phyloP scores from a whole-genome alignment of 2,329 filamentous ascomycete genomes.

The Dryadomyces quercus-mongolicae region DNA sequence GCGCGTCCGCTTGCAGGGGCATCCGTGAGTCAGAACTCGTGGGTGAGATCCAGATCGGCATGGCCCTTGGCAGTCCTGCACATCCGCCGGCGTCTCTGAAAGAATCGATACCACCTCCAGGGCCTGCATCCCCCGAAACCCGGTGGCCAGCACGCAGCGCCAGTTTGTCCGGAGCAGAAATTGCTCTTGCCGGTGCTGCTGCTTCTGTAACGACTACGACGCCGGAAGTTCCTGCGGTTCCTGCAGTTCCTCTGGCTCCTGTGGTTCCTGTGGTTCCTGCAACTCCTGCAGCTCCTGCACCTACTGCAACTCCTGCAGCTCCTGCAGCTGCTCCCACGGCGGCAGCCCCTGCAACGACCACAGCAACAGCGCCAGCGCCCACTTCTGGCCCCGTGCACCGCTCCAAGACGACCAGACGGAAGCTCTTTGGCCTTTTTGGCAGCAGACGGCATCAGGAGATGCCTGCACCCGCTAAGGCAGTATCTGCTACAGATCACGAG shows the following conservation, averaged over 20 bases:
- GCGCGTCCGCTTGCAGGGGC: too few species aligned
- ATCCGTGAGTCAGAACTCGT: conserved; percentile 15
- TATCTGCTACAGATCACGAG: conserved; percentile 5
- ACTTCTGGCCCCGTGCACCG: conserved; percentile 17
- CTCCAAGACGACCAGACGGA: conserved; percentile 44
- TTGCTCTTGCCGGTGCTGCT: background rate
- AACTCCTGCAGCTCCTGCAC: background rate
- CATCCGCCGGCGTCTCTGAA: conserved; percentile 21
- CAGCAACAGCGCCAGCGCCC: background rate
- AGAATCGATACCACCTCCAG: too few species aligned
- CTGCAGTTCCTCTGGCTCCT: background rate
- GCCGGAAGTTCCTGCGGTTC: conserved; percentile 6
- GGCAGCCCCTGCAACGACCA: background rate
- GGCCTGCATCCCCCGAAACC: background rate
- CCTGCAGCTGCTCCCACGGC: background rate
- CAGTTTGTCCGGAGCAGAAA: background rate
- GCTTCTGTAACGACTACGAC: background rate
- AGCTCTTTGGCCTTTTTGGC: conserved; percentile 43
- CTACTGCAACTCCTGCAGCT: conserved; percentile 3
- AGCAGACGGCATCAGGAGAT: conserved; percentile 25
- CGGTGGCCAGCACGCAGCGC: background rate
- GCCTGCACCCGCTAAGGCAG: conserved; percentile 1
- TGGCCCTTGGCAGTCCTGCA: conserved; percentile 63
- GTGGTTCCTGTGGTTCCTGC: background rate
- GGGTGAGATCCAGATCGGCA: conserved; percentile 47